Evolutionary conservation across 768 basidiomycete species (phyloP).

Genomic region (Neoboletus magnificus): DNA sequence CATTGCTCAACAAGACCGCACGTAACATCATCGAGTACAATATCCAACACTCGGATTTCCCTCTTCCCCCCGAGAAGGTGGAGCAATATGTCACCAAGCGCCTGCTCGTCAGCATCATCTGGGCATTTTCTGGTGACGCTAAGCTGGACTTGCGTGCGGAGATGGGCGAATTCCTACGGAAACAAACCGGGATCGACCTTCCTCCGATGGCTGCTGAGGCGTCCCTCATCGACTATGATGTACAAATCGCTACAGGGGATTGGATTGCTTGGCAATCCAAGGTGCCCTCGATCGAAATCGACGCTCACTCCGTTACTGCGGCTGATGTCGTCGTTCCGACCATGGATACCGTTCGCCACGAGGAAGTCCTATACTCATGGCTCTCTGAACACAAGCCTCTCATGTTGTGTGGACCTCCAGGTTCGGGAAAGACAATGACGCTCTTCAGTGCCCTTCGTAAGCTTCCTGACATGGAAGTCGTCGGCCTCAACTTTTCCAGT

Average conservation of each 20-base stretch:
- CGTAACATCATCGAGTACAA: slow-evolving; percentile 96
- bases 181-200: slow-evolving; percentile 85
- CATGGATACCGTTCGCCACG: slow-evolving; percentile 96
- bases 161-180: slow-evolving; percentile 83
- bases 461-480: slow-evolving; percentile 97
- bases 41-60: slow-evolving; percentile 92
- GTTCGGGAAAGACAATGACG: slow-evolving; percentile 99
- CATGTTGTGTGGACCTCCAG: slow-evolving; percentile 98
- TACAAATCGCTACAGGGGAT: slow-evolving; percentile 78
- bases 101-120: slow-evolving; percentile 87
- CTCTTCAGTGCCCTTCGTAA: slow-evolving; percentile 96
- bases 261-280: slow-evolving; percentile 91
- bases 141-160: slow-evolving; percentile 84
- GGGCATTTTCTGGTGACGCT: slow-evolving; percentile 98
- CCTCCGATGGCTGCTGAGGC: slow-evolving; percentile 71
- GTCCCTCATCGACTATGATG: slow-evolving; percentile 94
- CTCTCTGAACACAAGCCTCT: slow-evolving; percentile 97
- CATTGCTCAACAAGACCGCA: slow-evolving; percentile 92
- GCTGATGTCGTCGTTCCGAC: slow-evolving; percentile 98
- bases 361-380: slow-evolving; percentile 98
- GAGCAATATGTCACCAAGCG: slow-evolving; percentile 91
- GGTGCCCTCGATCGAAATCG: slow-evolving; percentile 95
- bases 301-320: slow-evolving; percentile 92
- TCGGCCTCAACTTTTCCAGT: slow-evolving; percentile 98
- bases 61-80: slow-evolving; percentile 75